These are phyloP conservation scores for Candida nanaspora DNA, from an alignment of 805 yeast species.

Conservation along the genomic window DNA sequence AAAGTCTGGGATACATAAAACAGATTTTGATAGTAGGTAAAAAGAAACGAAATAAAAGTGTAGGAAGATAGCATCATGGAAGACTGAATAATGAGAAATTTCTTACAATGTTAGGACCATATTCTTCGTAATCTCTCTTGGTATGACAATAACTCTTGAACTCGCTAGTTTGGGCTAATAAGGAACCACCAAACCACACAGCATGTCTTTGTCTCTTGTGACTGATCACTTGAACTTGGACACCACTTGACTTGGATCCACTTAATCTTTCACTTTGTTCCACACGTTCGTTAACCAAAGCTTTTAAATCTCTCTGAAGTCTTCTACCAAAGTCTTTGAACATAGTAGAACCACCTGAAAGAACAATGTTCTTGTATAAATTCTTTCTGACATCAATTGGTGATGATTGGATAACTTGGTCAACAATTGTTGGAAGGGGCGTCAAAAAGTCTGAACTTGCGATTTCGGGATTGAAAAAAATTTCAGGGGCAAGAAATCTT, in stretches of 20 bases:
- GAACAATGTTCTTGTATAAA: slow-evolving; percentile 87
- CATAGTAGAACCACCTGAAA: slow-evolving; percentile 98
- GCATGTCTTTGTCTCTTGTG: slow-evolving; percentile 98
- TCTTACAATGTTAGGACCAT: slow-evolving; percentile 96
- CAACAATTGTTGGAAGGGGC: slow-evolving; percentile 94
- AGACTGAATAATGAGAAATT: slow-evolving; percentile 92
- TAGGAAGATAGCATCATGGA: slow-evolving; percentile 36
- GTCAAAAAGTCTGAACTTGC: slow-evolving; percentile 92
- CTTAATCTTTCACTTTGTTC: slow-evolving; percentile 70
- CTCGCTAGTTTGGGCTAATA: slow-evolving; percentile 95
- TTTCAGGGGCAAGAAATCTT: slow-evolving; percentile 97
- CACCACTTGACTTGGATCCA: slow-evolving; percentile 81
- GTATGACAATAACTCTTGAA: slow-evolving; percentile 96
- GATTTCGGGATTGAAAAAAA: slow-evolving; percentile 96
- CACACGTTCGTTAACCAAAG: slow-evolving; percentile 83
- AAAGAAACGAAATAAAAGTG: background rate
- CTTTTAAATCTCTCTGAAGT: slow-evolving; percentile 87
- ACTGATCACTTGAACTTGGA: slow-evolving; percentile 92
- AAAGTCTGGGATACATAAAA: background rate
- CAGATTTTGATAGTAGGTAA: too few species aligned
- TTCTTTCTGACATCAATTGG: slow-evolving; percentile 99
- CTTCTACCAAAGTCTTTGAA: slow-evolving; percentile 97
- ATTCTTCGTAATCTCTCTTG: slow-evolving; percentile 94
- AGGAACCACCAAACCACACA: slow-evolving; percentile 98
- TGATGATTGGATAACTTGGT: slow-evolving; percentile 86